Evolutionary conservation across 2,329 filamentous ascomycete species (phyloP), one percentile per base, ranked within the genome.

Genomic region (Verticillium longisporum): DNA sequence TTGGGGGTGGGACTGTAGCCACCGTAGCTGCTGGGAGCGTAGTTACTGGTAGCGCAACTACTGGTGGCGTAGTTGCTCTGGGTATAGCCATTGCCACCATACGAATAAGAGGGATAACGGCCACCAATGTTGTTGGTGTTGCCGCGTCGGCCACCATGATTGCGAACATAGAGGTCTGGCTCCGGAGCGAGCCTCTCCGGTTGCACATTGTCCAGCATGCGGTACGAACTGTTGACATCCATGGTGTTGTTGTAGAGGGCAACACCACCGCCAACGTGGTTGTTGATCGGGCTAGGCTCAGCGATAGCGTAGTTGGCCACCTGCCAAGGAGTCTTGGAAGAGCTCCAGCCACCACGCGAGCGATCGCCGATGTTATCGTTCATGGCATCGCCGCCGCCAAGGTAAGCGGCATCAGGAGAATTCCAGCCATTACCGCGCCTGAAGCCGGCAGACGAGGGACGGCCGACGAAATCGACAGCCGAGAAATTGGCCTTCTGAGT

Each of bases 331-430:
- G 74, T 69, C 68, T 83, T 84, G 56, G 75, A 73, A 54, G 73
- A 80, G 64, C 74, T 78, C 85, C 85, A 88, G 60, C 86, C 83
- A 57, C 78, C 80, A 26, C 56, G 33, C 21, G 26, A 34, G 57
- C 83, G 81, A 61, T 78, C 81, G 70, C 84, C 83, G 4, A 78
- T 77, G 45, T 78, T 78, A 26, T 77, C 69, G 15, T 83, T 80
- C 58, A 83, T 65, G 37, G 79, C 72, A 65, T 88, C 85, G 68
- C 81, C 83, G 37, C 79, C 78, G 61, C 88, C 84, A 11, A 84
- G 84, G 59, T 79, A 78, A 66, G 75, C 72, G 68, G 88, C 85
- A 21, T 88, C 85, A 54, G 74, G 74, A 11, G 72, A 70, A 10
- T 77, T 69, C 87, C 86, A 89, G 41, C 75, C 74, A 63, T 72